Conservation (phyloP, 108 stramenopile genomes). For the Skeletonema potamos region DNA sequence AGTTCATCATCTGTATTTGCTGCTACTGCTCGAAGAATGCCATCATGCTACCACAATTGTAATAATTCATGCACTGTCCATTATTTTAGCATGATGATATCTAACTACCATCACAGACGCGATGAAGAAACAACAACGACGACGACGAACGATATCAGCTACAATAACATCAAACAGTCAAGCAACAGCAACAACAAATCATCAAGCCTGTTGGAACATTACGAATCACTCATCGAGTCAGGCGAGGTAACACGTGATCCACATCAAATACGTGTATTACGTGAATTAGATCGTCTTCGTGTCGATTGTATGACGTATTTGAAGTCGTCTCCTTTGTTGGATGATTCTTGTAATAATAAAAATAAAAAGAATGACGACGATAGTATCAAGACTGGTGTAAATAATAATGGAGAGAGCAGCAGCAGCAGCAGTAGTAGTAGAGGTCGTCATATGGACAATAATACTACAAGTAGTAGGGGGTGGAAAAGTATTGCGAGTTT, state of each 20-base stretch:
- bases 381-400: conserved; percentile 2
- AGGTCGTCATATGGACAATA: too few relatives aligned
- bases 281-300: conserved; percentile 69
- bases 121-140: too few relatives aligned
- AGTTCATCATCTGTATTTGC: too few relatives aligned
- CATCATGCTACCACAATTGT: not conserved
- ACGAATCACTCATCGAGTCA: conserved; percentile 40
- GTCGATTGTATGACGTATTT: conserved; percentile 35
- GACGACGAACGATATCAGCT: not conserved
- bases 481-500: not conserved
- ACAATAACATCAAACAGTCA: not conserved
- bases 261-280: conserved; percentile 63
- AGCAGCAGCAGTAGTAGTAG: too few relatives aligned
- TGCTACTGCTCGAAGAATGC: not conserved
- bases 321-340: not conserved
- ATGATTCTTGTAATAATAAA: too few relatives aligned
- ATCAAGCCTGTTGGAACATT: conserved; percentile 11
- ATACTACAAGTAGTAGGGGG: not conserved
- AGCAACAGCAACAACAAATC: not conserved
- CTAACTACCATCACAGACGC: not conserved
- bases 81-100: not conserved
- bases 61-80: not conserved
- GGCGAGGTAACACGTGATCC: conserved; percentile 51
- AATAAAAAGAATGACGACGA: not conserved
- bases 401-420: not conserved